Evolutionary conservation across 2,329 filamentous ascomycete genomes (phyloP).

Genomic region (Chrysosporium queenslandicum): DNA sequence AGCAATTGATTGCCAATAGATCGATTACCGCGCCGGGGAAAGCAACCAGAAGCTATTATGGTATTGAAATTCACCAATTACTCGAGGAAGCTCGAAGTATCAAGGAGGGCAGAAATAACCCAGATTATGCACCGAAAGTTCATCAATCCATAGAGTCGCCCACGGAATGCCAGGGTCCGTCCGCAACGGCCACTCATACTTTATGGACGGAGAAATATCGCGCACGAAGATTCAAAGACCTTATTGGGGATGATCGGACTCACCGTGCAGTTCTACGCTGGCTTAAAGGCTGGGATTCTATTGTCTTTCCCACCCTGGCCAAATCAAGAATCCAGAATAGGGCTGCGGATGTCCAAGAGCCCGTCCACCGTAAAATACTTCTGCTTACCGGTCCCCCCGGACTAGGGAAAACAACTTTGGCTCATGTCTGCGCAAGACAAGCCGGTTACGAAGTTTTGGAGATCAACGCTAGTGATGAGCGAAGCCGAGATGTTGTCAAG

Average conservation of each 20-base stretch:
- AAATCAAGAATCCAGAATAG: conserved; percentile 46
- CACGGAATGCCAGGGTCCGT: conserved; percentile 1
- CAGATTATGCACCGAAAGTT: conserved; percentile 19
- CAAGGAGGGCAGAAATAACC: conserved; percentile 31
- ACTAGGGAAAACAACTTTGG: conserved; percentile 88
- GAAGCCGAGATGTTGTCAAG: conserved; percentile 80
- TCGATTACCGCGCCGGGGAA: conserved; percentile 43
- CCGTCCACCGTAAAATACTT: conserved; percentile 73
- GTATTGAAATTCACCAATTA: conserved; percentile 78
- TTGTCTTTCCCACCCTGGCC: conserved; percentile 73
- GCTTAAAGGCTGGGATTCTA: conserved; percentile 86
- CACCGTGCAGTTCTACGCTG: conserved; percentile 83
- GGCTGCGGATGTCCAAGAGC: conserved; percentile 54
- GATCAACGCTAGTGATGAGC: conserved; percentile 95
- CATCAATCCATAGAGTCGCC: conserved; percentile 29
- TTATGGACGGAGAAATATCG: conserved; percentile 98
- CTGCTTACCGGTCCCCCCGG: conserved; percentile 86
- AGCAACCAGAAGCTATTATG: conserved; percentile 65
- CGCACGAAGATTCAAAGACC: conserved; percentile 78
- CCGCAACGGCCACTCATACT: conserved; percentile 25
- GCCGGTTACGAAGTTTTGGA: conserved; percentile 95
- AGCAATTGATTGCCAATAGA: conserved; percentile 45
- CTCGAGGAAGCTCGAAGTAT: conserved; percentile 61
- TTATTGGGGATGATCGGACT: conserved; percentile 89
- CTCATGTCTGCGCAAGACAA: conserved; percentile 89